Conservation (phyloP, 176 grass and related monocot species). For the Bromus sterilis region DNA sequence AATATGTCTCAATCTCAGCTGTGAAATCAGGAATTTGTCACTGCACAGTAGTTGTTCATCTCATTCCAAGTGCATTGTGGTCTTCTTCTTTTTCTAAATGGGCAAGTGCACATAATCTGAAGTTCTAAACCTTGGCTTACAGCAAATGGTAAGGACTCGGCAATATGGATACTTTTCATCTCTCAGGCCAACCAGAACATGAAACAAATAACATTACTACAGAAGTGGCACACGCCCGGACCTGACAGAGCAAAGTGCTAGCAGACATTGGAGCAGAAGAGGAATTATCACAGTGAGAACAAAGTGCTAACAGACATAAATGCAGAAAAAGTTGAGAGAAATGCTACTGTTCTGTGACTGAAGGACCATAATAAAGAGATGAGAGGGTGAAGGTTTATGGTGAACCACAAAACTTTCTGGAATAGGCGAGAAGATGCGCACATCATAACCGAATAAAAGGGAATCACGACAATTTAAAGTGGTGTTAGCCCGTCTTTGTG, state of each 20-base stretch:
- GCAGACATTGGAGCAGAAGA: background rate
- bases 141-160: background rate
- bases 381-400: background rate
- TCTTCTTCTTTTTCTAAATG: background rate
- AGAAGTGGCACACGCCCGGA: background rate
- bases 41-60: background rate
- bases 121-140: background rate
- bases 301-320: background rate
- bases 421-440: background rate
- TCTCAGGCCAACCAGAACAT: background rate
- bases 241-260: background rate
- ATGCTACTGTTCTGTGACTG: background rate
- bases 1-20: background rate
- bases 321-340: background rate
- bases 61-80: background rate
- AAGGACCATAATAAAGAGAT: background rate
- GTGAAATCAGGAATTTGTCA: background rate
- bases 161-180: background rate
- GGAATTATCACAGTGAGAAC: background rate
- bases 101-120: background rate
- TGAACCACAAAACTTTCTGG: background rate
- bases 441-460: background rate
- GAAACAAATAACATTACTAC: background rate
- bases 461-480: background rate
- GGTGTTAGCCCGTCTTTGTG: background rate